These are phyloP conservation scores for Serendipita sp. DNA, from an alignment of 1,284 basidiomycete species.

Conservation along the genomic window DNA sequence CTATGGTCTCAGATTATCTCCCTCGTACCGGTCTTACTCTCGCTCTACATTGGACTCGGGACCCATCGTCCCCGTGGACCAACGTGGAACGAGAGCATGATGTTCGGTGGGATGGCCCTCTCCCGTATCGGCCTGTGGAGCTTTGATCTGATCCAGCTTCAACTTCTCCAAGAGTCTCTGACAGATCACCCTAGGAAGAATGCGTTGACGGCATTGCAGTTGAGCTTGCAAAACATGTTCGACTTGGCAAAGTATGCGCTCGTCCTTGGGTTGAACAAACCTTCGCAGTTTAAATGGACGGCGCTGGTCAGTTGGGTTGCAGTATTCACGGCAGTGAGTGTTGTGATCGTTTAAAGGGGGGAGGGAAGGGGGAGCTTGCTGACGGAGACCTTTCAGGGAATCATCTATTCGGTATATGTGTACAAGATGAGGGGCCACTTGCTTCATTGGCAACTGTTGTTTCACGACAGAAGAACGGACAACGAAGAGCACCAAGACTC, in stretches of 20 bases:
- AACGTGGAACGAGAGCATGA: slow-evolving; percentile 15
- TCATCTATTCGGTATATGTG: slow-evolving; percentile 12
- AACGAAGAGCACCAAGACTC: no score
- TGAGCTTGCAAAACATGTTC: slow-evolving; percentile 12
- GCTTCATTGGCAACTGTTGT: slow-evolving; percentile 7
- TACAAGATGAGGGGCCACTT: slow-evolving; percentile 13
- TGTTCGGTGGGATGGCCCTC: slow-evolving; percentile 29
- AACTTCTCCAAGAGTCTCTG: slow-evolving; percentile 32
- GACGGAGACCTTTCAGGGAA: slow-evolving; percentile 15
- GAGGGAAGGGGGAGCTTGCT: no score
- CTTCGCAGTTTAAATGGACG: background rate
- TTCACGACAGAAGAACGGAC: no score
- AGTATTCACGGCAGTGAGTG: slow-evolving; percentile 6
- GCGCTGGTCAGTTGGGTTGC: slow-evolving; percentile 16
- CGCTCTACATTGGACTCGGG: slow-evolving; percentile 20
- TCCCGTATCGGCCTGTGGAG: slow-evolving; percentile 37
- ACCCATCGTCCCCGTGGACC: background rate
- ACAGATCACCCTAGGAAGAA: slow-evolving; percentile 29
- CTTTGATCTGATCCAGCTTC: slow-evolving; percentile 36
- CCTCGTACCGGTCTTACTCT: slow-evolving; percentile 29
- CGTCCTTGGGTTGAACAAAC: slow-evolving; percentile 1
- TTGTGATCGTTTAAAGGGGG: background rate
- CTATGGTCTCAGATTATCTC: slow-evolving; percentile 30
- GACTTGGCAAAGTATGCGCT: slow-evolving; percentile 12
- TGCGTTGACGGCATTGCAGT: slow-evolving; percentile 19